Evolutionary conservation across 257 asterid genomes (phyloP), one percentile per base, ranked within the genome.

Genomic region (Penstemon davidsonii): DNA sequence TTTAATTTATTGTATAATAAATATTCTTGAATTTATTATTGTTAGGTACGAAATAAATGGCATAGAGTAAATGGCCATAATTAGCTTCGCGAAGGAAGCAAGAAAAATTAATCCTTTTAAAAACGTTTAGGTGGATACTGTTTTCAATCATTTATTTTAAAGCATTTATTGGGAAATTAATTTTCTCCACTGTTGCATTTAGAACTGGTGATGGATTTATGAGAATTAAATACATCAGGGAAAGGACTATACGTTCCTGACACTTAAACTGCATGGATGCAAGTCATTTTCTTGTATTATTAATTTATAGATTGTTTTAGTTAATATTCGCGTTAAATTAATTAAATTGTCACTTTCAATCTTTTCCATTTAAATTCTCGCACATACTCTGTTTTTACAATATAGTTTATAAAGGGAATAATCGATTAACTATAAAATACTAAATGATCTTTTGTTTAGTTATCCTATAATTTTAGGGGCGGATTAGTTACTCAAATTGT

Each of bases 31-130:
- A 79, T 75, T 79, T 64, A 79, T 6, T 72, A 64, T 53, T 64
- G 84, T 80, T 80, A 76, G 84, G 84, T 80, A 18, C 11, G 69
- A 55, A 64, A 76, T 80, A 63, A 80, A 80, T 80, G 67, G 62
- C 62, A 43, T 41, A 45, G 15, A 71, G 69, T 79, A 79, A 79
- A 69, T 75, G 81, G 33, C 71, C 53, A 75, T 53, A 75, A 76
- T 76, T 76, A 73, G 38, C 33, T 40, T 54, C 39, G 43, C 12
- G 33, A 49, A 47, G 10, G 40, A 52, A 0, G 5, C n/a, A 13
- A 6, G 43, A 59, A 11, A 19, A 5, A 60, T 51, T 51, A 44
- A n/a, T 43, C 9, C 0, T n/a, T 8, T 45, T 65, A 10, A 70
- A 8, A 66, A 60, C 8, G 67, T 61, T 46, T 37, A 41, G 58